Evolutionary conservation across 164 flowering plant species (phyloP), one percentile per base, ranked within the genome.

Genomic region (Hamamelis virginiana): DNA sequence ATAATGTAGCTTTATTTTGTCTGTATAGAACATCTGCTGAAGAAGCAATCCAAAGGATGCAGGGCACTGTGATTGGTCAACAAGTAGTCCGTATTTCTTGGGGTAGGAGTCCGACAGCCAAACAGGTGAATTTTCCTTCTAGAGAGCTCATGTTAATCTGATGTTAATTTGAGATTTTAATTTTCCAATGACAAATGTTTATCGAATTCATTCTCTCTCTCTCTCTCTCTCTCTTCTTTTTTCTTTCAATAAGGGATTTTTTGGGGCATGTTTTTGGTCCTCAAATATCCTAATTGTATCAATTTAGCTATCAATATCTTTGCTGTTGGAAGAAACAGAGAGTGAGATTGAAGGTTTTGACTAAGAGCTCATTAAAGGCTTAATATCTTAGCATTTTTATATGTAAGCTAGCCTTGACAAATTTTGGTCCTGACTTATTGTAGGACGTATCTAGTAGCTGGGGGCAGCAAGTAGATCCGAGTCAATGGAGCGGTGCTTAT

Each of bases 31-130:
- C 90, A 68, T 89, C 94, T 73, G 98, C 98, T 73, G 98, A 95
- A 81, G 98, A 92, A 75, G 91, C 97, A 74, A 86, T 95, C 14
- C 95, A 88, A 72, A 88, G 90, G 78, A 77, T 90, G 89, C 97
- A 95, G 38, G 98, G 97, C 65, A 76, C 84, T 67, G 59, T 85
- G 79, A 86, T 95, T 75, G 97, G 98, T 74, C 97, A 87, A 76
- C 97, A 91, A 78, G 73, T 75, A n/a, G 89, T 95, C 19, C 96
- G 96, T 27, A 81, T 92, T 82, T 89, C 97, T 27, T 95, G 97
- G 97, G 97, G 97, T 45, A 84, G 85, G 81, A 89, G 81, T 70
- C 88, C 85, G 52, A 64, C 91, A 33, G 82, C 84, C 65, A 88
- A 84, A 72, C 92, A 81, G 92, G 95, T 87, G 50, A 64, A 15